Conservation (phyloP, 139 green algal species). For the Tetraselmis striata region DNA sequence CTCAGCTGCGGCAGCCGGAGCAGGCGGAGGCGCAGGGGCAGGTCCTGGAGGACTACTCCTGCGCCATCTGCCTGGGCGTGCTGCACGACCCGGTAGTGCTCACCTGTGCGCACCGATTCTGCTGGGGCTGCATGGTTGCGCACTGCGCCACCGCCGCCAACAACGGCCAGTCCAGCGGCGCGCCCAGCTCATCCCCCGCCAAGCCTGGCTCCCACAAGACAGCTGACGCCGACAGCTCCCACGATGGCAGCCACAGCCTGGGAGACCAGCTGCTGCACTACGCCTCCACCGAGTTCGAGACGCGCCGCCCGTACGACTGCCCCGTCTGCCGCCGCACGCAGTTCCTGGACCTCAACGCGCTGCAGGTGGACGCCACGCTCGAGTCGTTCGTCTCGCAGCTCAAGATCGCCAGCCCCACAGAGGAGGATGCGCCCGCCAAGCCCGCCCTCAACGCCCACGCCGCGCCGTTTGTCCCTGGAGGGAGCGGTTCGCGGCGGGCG, state of each 20-base stretch:
- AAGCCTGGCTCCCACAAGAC: not conserved
- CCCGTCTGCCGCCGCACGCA: constrained; percentile 69
- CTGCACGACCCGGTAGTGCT: constrained; percentile 4
- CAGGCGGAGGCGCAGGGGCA: not conserved
- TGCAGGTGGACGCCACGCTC: constrained; percentile 66
- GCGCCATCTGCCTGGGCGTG: constrained; percentile 5
- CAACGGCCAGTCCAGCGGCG: not conserved
- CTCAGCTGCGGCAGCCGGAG: not conserved
- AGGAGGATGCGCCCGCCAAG: not conserved
- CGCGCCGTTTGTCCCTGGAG: not conserved
- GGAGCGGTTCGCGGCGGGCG: too few relatives aligned
- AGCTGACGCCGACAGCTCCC: not conserved
- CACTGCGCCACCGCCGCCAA: constrained; percentile 20
- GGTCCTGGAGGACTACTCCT: not conserved
- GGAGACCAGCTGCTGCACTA: not conserved
- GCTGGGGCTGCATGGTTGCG: constrained; percentile 31
- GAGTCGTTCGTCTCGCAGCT: constrained; percentile 56
- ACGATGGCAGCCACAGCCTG: not conserved
- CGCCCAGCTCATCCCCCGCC: not conserved
- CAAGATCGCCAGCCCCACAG: not conserved
- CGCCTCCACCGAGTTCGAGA: not conserved
- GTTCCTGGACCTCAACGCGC: constrained; percentile 61
- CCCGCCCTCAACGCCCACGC: constrained; percentile 16
- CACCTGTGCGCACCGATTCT: constrained; percentile 5
- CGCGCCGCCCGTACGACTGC: constrained; percentile 48